These are phyloP conservation scores for Zygnema circumcarinatum DNA, from an alignment of 139 green algal species.

Conservation along the genomic window DNA sequence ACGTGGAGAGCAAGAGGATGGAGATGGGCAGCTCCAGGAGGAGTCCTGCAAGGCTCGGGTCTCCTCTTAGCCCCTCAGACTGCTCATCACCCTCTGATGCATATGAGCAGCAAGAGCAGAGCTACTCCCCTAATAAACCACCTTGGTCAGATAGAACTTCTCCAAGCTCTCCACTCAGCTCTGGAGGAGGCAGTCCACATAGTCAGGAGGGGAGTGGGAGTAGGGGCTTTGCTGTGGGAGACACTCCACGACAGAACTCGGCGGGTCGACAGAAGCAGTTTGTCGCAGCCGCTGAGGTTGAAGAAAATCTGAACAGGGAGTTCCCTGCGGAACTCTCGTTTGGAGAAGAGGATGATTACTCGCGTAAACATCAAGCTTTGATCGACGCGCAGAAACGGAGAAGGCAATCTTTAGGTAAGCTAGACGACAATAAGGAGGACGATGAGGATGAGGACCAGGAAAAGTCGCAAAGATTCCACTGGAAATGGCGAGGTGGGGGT, in stretches of 20 bases:
- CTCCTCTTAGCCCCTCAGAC: neutral
- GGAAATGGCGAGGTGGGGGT: neutral
- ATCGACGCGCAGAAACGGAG: neutral
- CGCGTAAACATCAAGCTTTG: neutral
- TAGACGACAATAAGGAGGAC: neutral
- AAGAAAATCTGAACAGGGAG: neutral
- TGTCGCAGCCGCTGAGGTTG: neutral
- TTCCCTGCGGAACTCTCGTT: neutral
- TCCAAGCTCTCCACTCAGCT: neutral
- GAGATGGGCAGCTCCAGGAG: neutral
- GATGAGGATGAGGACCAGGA: neutral
- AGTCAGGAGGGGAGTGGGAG: neutral
- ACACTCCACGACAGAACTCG: neutral
- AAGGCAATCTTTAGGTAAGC: neutral
- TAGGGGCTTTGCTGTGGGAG: neutral
- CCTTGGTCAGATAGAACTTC: neutral
- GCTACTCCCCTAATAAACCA: neutral
- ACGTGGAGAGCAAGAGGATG: neutral
- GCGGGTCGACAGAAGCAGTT: neutral
- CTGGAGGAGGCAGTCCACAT: neutral
- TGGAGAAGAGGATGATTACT: neutral
- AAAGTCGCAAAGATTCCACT: neutral
- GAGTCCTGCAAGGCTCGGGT: neutral
- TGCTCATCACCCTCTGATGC: neutral
- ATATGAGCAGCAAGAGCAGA: neutral